These are phyloP conservation scores for Aureobasidium lini DNA, from an alignment of 2,329 filamentous ascomycete genomes.

Conservation along the genomic window DNA sequence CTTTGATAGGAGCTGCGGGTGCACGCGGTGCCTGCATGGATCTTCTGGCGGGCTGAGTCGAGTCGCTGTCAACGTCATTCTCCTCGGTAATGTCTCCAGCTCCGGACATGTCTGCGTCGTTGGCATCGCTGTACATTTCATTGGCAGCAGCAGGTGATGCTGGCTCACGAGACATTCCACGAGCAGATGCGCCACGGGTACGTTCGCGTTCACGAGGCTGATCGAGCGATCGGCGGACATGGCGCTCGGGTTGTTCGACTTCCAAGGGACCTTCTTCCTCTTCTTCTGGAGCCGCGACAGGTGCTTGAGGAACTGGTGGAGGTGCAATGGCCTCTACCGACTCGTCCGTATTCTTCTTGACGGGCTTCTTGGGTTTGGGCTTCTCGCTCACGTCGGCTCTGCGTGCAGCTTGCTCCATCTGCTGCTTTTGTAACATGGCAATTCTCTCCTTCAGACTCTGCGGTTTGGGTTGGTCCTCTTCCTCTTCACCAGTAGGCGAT, in stretches of 20 bases:
- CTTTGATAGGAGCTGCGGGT: conserved; percentile 34
- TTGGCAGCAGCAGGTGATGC: conserved; percentile 16
- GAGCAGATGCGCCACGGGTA: conserved; percentile 1
- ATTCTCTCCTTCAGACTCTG: conserved; percentile 93
- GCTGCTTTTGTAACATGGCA: conserved; percentile 86
- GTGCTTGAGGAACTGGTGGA: conserved; percentile 26
- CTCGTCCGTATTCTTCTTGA: conserved; percentile 47
- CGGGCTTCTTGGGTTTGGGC: conserved; percentile 74
- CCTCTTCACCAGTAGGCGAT: conserved; percentile 32
- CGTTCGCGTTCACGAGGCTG: conserved; percentile 1
- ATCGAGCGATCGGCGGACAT: conserved; percentile 2
- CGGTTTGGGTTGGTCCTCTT: conserved; percentile 80
- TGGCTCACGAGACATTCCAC: neutral
- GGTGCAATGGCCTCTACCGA: conserved; percentile 26
- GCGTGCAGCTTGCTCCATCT: conserved; percentile 77
- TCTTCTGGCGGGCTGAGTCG: conserved; percentile 31
- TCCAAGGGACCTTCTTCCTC: neutral
- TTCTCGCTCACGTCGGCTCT: conserved; percentile 72
- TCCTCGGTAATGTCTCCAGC: conserved; percentile 57
- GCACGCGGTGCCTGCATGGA: conserved; percentile 26
- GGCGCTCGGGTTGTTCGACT: neutral
- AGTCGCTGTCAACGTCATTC: conserved; percentile 61
- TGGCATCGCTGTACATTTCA: conserved; percentile 53
- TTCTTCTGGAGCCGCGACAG: neutral
- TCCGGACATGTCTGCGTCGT: conserved; percentile 59